Percentiles rank a stretch among this genome's conserved stretches.
Conservation (phyloP, 2,329 filamentous ascomycete genomes). For the Neopestalotiopsis rosae region DNA sequence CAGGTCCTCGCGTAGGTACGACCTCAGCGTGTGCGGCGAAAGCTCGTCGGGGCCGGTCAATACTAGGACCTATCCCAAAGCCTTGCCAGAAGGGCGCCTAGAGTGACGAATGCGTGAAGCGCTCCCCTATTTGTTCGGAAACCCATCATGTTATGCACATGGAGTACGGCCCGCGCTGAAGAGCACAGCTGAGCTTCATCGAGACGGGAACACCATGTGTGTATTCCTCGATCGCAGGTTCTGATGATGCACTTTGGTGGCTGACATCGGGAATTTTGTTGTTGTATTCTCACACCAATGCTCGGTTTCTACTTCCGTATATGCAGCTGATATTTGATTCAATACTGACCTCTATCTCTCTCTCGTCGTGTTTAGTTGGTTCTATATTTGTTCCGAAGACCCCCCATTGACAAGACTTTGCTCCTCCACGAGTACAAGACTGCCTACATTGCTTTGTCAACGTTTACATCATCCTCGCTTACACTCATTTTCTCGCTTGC, state of each 20-base stretch:
- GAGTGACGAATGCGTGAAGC: conserved; percentile 1
- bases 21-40: neutral
- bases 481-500: neutral
- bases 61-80: neutral
- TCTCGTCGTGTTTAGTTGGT: neutral
- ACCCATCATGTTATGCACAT: neutral
- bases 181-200: neutral
- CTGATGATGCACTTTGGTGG: neutral
- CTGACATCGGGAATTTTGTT: neutral
- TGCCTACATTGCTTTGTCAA: neutral
- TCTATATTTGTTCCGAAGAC: neutral
- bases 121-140: conserved; percentile 1
- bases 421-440: neutral
- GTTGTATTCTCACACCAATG: neutral
- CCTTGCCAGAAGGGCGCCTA: neutral
- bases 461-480: neutral
- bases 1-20: neutral
- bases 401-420: neutral
- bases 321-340: neutral
- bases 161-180: neutral
- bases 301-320: neutral
- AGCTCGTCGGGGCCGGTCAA: conserved; percentile 8
- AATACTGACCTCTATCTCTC: neutral
- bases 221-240: neutral
- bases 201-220: neutral